Evolutionary conservation across 345 rosid genomes (phyloP).

Genomic region (Bruguiera sexangula): DNA sequence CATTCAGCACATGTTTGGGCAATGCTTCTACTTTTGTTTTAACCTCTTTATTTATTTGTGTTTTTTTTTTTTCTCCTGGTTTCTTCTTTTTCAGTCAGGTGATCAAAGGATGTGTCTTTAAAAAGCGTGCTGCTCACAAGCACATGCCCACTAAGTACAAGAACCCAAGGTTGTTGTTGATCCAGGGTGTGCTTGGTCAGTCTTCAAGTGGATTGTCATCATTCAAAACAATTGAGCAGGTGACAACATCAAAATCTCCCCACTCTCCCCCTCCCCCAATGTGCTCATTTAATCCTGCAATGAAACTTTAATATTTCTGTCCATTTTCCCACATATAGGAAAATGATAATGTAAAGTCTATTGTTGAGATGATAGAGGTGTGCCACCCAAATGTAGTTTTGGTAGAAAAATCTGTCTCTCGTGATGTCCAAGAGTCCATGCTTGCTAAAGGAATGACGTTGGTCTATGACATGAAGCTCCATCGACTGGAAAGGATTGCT

Average conservation of each 20-base stretch:
- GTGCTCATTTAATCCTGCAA: neutral
- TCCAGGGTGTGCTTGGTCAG: conserved; percentile 69
- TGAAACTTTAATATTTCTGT: conserved; percentile 19
- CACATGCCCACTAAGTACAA: conserved; percentile 82
- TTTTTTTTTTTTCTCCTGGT: neutral
- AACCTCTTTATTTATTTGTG: neutral
- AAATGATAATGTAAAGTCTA: conserved; percentile 50
- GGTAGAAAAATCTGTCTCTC: conserved; percentile 86
- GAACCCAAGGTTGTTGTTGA: conserved; percentile 70
- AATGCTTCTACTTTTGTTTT: neutral
- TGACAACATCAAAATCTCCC: conserved; percentile 18
- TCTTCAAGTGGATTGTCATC: conserved; percentile 76
- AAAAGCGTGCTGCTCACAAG: conserved; percentile 94
- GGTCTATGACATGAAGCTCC: conserved; percentile 90
- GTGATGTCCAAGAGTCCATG: conserved; percentile 78
- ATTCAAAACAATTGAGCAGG: conserved; percentile 65
- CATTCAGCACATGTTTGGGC: no score
- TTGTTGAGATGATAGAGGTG: conserved; percentile 56
- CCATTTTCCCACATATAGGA: conserved; percentile 45
- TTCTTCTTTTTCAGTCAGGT: conserved; percentile 61
- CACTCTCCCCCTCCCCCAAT: neutral
- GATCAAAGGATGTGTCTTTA: conserved; percentile 82
- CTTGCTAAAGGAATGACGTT: conserved; percentile 68
- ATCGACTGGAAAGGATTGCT: conserved; percentile 82
- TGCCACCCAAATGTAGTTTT: conserved; percentile 75